Evolutionary conservation across 2,329 filamentous ascomycete species (phyloP).

Genomic region (Scytalidium sp.): DNA sequence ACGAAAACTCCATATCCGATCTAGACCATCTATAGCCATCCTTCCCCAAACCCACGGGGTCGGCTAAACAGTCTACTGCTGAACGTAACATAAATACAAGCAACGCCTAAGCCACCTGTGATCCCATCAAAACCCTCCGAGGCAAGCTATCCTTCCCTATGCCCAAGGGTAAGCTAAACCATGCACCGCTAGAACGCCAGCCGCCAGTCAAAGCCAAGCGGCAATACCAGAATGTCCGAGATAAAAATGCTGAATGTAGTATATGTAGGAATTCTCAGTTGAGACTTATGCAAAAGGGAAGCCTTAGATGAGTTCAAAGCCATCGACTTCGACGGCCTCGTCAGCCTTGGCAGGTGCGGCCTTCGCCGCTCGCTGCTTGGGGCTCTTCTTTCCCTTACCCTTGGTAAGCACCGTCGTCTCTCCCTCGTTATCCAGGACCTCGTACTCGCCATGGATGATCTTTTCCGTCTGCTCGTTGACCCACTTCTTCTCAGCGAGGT

Average conservation of each 20-base stretch:
- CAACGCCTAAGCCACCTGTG: constrained; percentile 18
- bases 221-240: constrained; percentile 11
- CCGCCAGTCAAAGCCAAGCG: background rate
- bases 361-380: constrained; percentile 22
- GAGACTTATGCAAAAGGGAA: background rate
- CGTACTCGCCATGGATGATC: constrained; percentile 29
- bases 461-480: constrained; percentile 26
- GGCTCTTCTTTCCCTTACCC: constrained; percentile 22
- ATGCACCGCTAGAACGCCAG: constrained; percentile 6
- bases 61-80: background rate
- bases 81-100: constrained; percentile 3
- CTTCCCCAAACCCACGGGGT: constrained; percentile 14
- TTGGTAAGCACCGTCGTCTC: constrained; percentile 20
- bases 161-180: constrained; percentile 20
- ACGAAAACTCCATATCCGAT: background rate
- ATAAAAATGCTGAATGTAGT: constrained; percentile 6
- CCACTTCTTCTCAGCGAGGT: constrained; percentile 28
- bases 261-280: constrained; percentile 3
- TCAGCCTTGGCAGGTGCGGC: constrained; percentile 6
- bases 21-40: constrained; percentile 16
- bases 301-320: constrained; percentile 28
- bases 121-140: constrained; percentile 6
- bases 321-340: constrained; percentile 26
- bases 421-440: constrained; percentile 28
- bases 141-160: constrained; percentile 21